These are phyloP conservation scores for Penicillium sp. DNA, from an alignment of 2,329 filamentous ascomycete genomes.

Conservation along the genomic window DNA sequence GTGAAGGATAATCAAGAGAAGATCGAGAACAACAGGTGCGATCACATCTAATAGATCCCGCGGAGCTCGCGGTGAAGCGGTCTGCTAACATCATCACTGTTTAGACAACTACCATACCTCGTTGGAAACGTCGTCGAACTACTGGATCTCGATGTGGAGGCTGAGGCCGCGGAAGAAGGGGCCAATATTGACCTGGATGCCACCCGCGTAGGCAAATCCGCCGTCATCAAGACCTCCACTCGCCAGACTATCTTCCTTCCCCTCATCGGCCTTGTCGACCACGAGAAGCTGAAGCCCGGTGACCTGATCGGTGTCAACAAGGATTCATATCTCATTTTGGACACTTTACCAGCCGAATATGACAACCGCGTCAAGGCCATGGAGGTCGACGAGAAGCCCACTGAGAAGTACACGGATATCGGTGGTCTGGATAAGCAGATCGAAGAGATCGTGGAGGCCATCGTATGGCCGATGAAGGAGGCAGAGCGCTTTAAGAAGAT, in stretches of 20 bases:
- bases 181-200: constrained; percentile 98
- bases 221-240: constrained; percentile 98
- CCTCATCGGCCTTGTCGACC: constrained; percentile 93
- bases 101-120: constrained; percentile 92
- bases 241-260: constrained; percentile 98
- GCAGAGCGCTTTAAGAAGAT: constrained; percentile 99
- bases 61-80: constrained; percentile 12
- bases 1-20: constrained; percentile 99
- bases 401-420: constrained; percentile 97
- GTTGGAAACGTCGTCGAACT: constrained; percentile 98
- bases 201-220: constrained; percentile 93
- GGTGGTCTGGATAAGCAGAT: constrained; percentile 98
- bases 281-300: constrained; percentile 89
- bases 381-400: constrained; percentile 99
- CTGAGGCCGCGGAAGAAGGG: constrained; percentile 93
- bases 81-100: constrained; percentile 15
- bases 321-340: constrained; percentile 95
- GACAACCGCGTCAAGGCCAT: constrained; percentile 99
- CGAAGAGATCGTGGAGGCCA: constrained; percentile 95
- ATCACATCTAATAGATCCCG: background rate
- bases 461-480: constrained; percentile 99
- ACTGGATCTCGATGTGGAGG: constrained; percentile 91
- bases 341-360: constrained; percentile 95
- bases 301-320: constrained; percentile 99
- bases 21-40: constrained; percentile 95